Evolutionary conservation across 345 rosid genomes (phyloP).

Genomic region (Isatis tinctoria): DNA sequence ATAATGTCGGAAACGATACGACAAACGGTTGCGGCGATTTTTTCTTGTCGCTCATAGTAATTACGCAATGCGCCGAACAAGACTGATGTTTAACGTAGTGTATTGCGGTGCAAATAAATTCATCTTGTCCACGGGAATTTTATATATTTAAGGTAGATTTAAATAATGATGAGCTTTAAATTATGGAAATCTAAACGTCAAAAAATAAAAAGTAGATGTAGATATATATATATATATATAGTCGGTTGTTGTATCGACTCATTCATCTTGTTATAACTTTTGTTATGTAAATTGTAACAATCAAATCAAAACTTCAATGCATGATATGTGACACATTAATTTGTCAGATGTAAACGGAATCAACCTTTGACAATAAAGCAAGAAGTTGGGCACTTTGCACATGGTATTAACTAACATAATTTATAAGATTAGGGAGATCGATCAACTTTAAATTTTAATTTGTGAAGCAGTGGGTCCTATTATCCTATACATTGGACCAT

Average conservation of each 20-base stretch:
- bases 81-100: no score
- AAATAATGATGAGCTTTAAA: not conserved
- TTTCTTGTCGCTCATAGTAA: no score
- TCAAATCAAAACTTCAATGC: not conserved
- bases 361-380: slow-evolving; percentile 21
- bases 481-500: slow-evolving; percentile 16
- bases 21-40: no score
- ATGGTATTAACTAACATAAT: slow-evolving; percentile 22
- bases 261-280: not conserved
- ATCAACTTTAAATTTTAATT: not conserved
- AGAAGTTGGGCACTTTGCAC: slow-evolving; percentile 9
- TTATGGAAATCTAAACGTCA: not conserved
- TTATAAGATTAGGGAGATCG: not conserved
- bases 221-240: no score
- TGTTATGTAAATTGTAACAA: not conserved
- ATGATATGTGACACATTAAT: not conserved
- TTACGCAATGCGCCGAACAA: no score
- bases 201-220: not conserved
- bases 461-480: slow-evolving; percentile 17
- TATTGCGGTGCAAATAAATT: no score
- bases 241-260: not conserved
- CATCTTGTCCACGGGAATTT: no score
- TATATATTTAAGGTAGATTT: not conserved
- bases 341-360: slow-evolving; percentile 18
- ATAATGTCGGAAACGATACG: no score